Evolutionary conservation across 208 protist species (phyloP), one percentile per base, ranked within the genome.

Genomic region (Kentomonas sorsogonicus): DNA sequence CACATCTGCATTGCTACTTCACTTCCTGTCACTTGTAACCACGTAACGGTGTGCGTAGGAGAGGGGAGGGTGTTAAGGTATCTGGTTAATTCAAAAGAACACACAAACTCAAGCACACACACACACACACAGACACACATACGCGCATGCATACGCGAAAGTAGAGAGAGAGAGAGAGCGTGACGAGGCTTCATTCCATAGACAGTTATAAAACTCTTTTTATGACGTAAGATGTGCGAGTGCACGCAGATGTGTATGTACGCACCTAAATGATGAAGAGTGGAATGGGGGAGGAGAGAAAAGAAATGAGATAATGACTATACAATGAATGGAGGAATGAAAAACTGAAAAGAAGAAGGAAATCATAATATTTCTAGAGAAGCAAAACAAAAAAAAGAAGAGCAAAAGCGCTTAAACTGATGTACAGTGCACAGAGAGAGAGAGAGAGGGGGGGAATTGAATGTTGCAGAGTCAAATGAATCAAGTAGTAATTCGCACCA

Each of bases 71-170:
- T n/a, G n/a, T n/a, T n/a, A n/a, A n/a, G n/a, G n/a, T n/a, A n/a
- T n/a, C n/a, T n/a, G n/a, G n/a, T 18, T 5, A 25, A 25, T 46
- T 46, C 5, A 46, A 18, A 46, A 5, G 22, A 25, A 9, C 9
- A 46, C 11, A 4, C 15, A 53, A 22, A 22, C 2, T 22, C 2
- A 53, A 29, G 47, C 4, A 43, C 26, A 56, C 10, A 44, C 16
- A 47, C 34, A 59, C 53, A 48, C 53, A 40, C 40, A 50, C 40
- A 20, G 38, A 22, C 39, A 46, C 33, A 45, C 40, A 22, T 16
- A 38, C 15, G 34, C 47, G 18, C 1, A 36, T n/a, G 9, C 34
- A 53, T 33, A 23, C 50, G 22, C 50, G 13, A 3, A 43, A 6
- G 3, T 18, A 34, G 1, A 27, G 6, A 31, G 16, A 23, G 22